Base-by-base conservation (phyloP, 352 stramenopile species). In the Pythium grandisporangium region DNA sequence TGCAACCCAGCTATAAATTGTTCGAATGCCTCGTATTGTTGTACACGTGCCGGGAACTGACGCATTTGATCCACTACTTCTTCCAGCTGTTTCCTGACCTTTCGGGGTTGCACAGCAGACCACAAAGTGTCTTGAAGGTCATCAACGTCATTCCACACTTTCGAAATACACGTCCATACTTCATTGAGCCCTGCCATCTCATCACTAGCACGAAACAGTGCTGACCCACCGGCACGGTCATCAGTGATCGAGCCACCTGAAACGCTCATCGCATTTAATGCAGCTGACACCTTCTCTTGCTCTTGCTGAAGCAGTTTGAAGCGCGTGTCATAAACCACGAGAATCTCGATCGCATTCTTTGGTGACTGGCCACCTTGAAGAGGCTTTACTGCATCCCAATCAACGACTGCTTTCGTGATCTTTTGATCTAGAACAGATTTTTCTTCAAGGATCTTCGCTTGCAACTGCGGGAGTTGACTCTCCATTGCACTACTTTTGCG, bases 1-100 rank as follows among this genome's bases (percentile, higher is more conserved):
- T 98, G 91, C 29, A 99, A 84, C 29, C 81, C 78, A n/a, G 95
- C 74, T 17, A 96, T 66, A 6, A 98, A 83, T 35, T 96, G 68
- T 38, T 93, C 97, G 59, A 97, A 99, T 24, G 93, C 92, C 76
- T 98, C 95, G 53, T 99, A 99, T 66, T 98, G 96, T 37, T 97
- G 93, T 23, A 99, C 95, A 23, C 89, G 77, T 48, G 96, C 93
- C 25, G 96, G 95, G 33, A 99, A 86, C 23, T 82, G 90, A 21
- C 96, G 84, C 63, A 99, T 87, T 48, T 98, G 84, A 41, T 97
- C 93, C 26, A 98, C 67, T n/a, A 99, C 66, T 45, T 97, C 89
- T 47, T 99, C 95, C 19, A 99, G 61, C 35, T 95, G 74, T 60
- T 98, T 96, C 5, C 93, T 85, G 39, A 99, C 70, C 50, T 98